Evolutionary conservation across 345 rosid species (phyloP).

Genomic region (Kandelia obovata): DNA sequence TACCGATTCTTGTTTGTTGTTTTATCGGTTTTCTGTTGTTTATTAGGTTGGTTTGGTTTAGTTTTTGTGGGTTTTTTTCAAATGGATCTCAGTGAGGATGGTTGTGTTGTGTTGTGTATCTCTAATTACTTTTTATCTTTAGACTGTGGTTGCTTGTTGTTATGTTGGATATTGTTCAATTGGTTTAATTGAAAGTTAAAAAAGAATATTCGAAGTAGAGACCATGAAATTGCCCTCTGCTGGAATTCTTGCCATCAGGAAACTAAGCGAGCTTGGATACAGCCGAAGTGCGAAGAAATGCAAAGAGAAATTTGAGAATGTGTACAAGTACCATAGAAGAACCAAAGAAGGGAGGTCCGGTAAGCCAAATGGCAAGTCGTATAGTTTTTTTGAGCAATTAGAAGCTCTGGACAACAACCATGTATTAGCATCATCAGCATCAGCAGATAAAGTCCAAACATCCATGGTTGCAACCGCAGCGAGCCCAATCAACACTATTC

Average conservation of each 20-base stretch:
- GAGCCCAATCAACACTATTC: conserved; percentile 12
- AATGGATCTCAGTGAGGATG: conserved; percentile 1
- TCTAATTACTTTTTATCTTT: background rate
- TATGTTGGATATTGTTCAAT: conserved; percentile 12
- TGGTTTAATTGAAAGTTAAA: conserved; percentile 9
- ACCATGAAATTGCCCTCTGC: background rate
- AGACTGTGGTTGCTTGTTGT: background rate
- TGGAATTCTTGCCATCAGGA: conserved; percentile 25
- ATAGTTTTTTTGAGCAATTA: conserved; percentile 31
- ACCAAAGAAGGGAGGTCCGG: conserved; percentile 29
- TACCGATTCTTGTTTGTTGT: background rate
- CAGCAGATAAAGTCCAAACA: conserved; percentile 14
- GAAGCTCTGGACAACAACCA: conserved; percentile 23
- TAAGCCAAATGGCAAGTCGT: conserved; percentile 23
- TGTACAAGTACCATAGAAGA: conserved; percentile 33
- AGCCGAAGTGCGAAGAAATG: conserved; percentile 34
- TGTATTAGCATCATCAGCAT: conserved; percentile 1
- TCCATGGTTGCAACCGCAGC: conserved; percentile 4
- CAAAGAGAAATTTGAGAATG: conserved; percentile 35
- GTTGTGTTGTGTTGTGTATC: background rate
- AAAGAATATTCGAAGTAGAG: background rate
- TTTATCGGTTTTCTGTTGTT: background rate
- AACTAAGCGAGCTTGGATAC: conserved; percentile 26
- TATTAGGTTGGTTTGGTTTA: background rate
- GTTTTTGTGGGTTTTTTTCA: background rate